Conservation (phyloP, 345 rosid genomes). For the Draba incana region DNA sequence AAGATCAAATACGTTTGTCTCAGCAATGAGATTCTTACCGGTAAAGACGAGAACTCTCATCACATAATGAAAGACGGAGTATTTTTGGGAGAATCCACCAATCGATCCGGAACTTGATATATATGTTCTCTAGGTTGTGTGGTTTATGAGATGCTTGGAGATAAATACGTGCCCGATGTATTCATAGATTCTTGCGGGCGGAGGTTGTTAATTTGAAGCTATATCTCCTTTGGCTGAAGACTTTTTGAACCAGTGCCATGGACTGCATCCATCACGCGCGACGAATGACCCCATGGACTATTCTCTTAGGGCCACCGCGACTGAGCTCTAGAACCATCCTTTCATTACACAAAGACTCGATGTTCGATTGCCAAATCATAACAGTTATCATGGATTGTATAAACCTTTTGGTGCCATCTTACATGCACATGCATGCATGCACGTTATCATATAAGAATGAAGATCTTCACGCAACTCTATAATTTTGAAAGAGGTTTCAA, state of each 20-base stretch:
- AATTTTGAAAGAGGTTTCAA: too few relatives aligned
- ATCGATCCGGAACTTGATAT: not conserved
- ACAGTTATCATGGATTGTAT: too few relatives aligned
- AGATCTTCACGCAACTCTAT: too few relatives aligned
- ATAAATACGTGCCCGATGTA: not conserved
- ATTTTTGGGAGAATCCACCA: not conserved
- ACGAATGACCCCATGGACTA: too few relatives aligned
- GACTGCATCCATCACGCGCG: not conserved
- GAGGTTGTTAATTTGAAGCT: not conserved
- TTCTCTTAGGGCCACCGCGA: too few relatives aligned
- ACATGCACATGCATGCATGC: too few relatives aligned
- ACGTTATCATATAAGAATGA: too few relatives aligned
- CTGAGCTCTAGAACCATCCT: not conserved
- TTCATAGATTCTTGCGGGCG: not conserved
- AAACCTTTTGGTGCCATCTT: too few relatives aligned
- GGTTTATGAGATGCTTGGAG: conserved; percentile 22
- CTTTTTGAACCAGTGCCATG: not conserved
- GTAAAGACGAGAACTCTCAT: conserved; percentile 27
- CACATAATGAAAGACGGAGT: not conserved
- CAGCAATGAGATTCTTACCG: conserved; percentile 66
- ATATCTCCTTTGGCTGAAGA: not conserved
- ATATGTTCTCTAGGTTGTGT: conserved; percentile 22
- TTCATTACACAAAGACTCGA: not conserved
- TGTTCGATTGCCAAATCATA: too few relatives aligned
- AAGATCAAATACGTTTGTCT: conserved; percentile 55